These are phyloP conservation scores for Xylaria venustula DNA, from an alignment of 495 filamentous ascomycete species.

Conservation along the genomic window DNA sequence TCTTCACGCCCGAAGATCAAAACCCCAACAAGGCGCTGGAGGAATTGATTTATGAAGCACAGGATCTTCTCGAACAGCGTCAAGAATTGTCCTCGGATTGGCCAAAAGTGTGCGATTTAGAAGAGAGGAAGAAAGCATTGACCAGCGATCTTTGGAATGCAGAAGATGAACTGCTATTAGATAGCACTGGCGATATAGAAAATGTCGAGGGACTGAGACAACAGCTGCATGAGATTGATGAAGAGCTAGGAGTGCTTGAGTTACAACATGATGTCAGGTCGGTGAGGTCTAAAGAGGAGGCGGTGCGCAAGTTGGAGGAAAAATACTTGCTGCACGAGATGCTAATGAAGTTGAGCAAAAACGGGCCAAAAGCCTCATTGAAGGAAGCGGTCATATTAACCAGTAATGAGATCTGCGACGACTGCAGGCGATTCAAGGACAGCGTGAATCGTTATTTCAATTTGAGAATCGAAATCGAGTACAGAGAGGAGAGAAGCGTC, in stretches of 20 bases:
- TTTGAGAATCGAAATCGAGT: neutral
- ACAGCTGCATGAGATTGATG: neutral
- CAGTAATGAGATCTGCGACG: constrained; percentile 3
- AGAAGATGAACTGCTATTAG: neutral
- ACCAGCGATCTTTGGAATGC: neutral
- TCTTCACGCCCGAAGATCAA: too few species aligned
- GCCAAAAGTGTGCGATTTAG: neutral
- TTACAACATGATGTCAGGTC: neutral
- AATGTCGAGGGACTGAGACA: neutral
- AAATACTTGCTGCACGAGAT: neutral
- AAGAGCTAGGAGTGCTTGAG: neutral
- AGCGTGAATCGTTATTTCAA: neutral
- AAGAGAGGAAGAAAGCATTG: neutral
- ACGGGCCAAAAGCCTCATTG: neutral
- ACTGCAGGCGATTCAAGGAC: neutral
- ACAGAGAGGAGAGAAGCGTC: too few species aligned
- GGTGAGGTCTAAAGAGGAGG: neutral
- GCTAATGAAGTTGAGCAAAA: neutral
- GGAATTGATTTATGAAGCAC: neutral
- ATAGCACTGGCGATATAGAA: neutral
- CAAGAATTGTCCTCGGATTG: neutral
- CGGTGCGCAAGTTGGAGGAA: neutral
- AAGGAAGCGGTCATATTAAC: neutral
- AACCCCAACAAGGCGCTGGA: neutral
- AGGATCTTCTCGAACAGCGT: neutral